These are phyloP conservation scores for Didymella keratinophila DNA, from an alignment of 2,329 filamentous ascomycete genomes.

Conservation along the genomic window DNA sequence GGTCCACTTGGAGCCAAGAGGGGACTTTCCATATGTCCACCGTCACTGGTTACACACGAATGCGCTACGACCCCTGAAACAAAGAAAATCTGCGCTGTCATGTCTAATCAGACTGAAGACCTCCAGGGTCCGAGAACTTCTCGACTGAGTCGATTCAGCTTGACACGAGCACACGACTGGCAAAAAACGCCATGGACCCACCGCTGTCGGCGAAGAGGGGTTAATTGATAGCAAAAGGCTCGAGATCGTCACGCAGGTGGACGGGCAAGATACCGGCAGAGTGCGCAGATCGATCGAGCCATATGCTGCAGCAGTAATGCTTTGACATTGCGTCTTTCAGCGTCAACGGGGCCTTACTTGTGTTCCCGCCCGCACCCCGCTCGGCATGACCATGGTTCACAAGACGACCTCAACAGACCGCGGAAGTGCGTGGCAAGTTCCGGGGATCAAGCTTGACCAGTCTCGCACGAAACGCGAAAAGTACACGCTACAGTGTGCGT, in stretches of 20 bases:
- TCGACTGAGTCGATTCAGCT: slow-evolving; percentile 10
- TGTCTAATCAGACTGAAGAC: slow-evolving; percentile 8
- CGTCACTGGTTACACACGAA: slow-evolving; percentile 35
- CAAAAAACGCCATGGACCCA: slow-evolving; percentile 2
- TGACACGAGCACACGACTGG: slow-evolving; percentile 6
- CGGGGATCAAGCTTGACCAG: slow-evolving; percentile 5
- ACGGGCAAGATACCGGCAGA: not conserved
- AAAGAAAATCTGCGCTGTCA: slow-evolving; percentile 26
- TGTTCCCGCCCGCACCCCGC: slow-evolving; percentile 17
- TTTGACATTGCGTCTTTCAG: not conserved
- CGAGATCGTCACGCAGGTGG: slow-evolving; percentile 1
- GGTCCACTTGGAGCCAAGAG: slow-evolving; percentile 33
- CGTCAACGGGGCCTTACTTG: not conserved
- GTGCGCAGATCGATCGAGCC: slow-evolving; percentile 2
- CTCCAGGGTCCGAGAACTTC: slow-evolving; percentile 10
- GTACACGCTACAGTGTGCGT: slow-evolving; percentile 14
- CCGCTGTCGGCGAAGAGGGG: slow-evolving; percentile 12
- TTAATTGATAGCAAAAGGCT: not conserved
- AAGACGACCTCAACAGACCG: slow-evolving; percentile 16
- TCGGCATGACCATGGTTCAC: slow-evolving; percentile 25
- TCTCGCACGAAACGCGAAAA: slow-evolving; percentile 13
- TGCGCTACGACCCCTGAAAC: slow-evolving; percentile 21
- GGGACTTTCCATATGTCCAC: slow-evolving; percentile 25
- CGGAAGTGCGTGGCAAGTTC: slow-evolving; percentile 1
- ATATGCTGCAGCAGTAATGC: not conserved